These are phyloP conservation scores for Discostella stelligera DNA, from an alignment of 352 stramenopile genomes.

Conservation along the genomic window DNA sequence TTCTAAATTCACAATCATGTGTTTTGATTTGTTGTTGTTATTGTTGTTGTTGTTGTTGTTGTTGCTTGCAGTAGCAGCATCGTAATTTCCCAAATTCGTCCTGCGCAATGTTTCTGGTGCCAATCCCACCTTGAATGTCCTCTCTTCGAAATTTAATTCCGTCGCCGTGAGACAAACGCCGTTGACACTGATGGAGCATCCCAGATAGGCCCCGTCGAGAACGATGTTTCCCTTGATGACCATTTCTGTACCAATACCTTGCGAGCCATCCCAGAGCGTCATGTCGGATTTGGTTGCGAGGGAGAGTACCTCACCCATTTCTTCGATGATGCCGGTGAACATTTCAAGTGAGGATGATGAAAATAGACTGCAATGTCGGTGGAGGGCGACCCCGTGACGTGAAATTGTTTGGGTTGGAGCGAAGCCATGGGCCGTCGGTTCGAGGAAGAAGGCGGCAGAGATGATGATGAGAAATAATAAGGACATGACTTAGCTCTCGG, in stretches of 20 bases:
- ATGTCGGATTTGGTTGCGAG: conserved; percentile 90
- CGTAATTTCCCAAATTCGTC: conserved; percentile 85
- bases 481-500: not conserved
- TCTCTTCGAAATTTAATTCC: conserved; percentile 82
- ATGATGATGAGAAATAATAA: not conserved
- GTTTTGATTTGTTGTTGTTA: not conserved
- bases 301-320: conserved; percentile 93
- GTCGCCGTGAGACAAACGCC: conserved; percentile 97
- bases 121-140: conserved; percentile 89
- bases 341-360: conserved; percentile 56
- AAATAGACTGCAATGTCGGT: not conserved
- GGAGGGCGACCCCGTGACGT: not conserved
- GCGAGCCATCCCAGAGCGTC: conserved; percentile 92
- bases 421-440: not conserved
- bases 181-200: conserved; percentile 95
- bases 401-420: not conserved
- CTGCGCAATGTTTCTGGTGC: conserved; percentile 93
- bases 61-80: not conserved
- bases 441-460: not conserved
- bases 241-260: conserved; percentile 89
- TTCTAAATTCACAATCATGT: conserved; percentile 76
- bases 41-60: conserved; percentile 2
- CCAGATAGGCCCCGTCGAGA: conserved; percentile 81
- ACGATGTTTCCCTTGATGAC: conserved; percentile 84
- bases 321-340: conserved; percentile 98